Conservation (phyloP, 352 stramenopile genomes). For the Phytophthora agathidicida region DNA sequence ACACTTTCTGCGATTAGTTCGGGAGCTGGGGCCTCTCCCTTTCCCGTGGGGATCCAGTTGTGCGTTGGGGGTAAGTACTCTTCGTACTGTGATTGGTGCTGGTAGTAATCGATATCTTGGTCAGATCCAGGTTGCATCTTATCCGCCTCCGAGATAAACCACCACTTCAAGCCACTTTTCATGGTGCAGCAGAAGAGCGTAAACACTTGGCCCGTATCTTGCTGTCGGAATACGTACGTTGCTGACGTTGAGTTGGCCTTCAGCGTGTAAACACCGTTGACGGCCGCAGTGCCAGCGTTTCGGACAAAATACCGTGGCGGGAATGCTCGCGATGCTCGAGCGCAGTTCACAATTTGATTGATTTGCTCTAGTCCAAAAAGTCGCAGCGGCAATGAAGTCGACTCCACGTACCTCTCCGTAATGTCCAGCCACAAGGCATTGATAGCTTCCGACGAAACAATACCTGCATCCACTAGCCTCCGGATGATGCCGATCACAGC, state of each 20-base stretch:
- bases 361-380: slow-evolving; percentile 96
- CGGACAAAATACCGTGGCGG: slow-evolving; percentile 89
- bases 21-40: slow-evolving; percentile 71
- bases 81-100: slow-evolving; percentile 96
- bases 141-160: slow-evolving; percentile 98
- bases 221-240: slow-evolving; percentile 78
- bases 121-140: slow-evolving; percentile 97
- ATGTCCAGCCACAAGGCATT: slow-evolving; percentile 86
- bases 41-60: slow-evolving; percentile 90
- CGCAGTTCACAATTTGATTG: slow-evolving; percentile 91
- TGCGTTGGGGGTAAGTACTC: slow-evolving; percentile 90
- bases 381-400: slow-evolving; percentile 91
- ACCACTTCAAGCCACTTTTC: slow-evolving; percentile 98
- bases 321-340: slow-evolving; percentile 82
- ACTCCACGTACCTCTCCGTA: slow-evolving; percentile 89
- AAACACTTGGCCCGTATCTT: slow-evolving; percentile 81
- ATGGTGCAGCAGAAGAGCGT: slow-evolving; percentile 98
- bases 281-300: slow-evolving; percentile 89
- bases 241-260: slow-evolving; percentile 66
- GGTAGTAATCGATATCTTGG: slow-evolving; percentile 99
- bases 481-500: slow-evolving; percentile 83
- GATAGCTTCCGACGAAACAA: slow-evolving; percentile 54
- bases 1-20: slow-evolving; percentile 74
- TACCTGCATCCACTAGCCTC: slow-evolving; percentile 73
- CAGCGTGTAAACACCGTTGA: slow-evolving; percentile 95